Evolutionary conservation across 78 protist species (phyloP).

Genomic region (Dictyostelium intermedium): DNA sequence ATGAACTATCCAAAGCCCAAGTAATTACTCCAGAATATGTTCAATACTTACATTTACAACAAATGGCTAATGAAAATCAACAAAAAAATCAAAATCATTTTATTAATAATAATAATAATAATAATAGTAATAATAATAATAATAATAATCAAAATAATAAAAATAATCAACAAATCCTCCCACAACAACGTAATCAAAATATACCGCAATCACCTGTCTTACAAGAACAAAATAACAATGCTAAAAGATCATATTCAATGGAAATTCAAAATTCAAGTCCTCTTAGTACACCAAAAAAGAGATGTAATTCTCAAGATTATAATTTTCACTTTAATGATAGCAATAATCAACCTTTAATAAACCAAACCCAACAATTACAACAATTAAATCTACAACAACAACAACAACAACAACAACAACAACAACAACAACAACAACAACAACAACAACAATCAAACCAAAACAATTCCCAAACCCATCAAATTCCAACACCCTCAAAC

Average conservation of each 20-base stretch:
- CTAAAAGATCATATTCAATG: conserved; percentile 47
- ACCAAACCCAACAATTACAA: background rate
- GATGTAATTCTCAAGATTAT: conserved; percentile 48
- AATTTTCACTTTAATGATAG: background rate
- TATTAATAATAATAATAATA: background rate
- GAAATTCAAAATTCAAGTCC: conserved; percentile 1
- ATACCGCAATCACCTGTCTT: background rate
- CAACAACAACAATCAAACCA: background rate
- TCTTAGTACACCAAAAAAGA: conserved; percentile 35
- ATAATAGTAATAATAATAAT: too few species aligned
- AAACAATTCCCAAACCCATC: background rate
- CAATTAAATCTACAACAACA: background rate
- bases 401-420: background rate
- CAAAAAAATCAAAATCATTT: background rate
- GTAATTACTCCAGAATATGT: conserved; percentile 4
- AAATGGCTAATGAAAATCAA: conserved; percentile 1
- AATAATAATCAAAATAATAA: background rate
- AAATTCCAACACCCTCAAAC: background rate
- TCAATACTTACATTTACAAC: background rate
- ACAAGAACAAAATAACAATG: background rate
- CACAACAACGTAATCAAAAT: background rate
- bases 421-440: too few species aligned
- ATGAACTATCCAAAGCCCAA: background rate
- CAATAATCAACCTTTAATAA: background rate
- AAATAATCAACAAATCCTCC: background rate